phyloP scores from a whole-genome alignment of 2,329 filamentous ascomycete genomes.

The Ophiosphaerella narmari region DNA sequence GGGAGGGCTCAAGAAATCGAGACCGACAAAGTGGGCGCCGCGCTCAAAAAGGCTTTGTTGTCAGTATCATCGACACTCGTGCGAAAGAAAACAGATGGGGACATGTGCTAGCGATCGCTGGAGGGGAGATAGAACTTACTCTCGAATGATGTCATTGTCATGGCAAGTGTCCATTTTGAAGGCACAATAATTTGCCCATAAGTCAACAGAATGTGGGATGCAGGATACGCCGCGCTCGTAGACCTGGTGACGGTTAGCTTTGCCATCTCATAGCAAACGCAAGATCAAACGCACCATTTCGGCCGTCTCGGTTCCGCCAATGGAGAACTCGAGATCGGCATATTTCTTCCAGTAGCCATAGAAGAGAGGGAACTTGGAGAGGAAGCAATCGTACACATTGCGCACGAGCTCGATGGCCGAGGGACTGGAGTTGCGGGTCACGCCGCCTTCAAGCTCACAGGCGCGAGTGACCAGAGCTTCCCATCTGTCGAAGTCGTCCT shows the following conservation, averaged over 20 bases:
- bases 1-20: conserved; percentile 91
- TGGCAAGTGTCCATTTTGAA: conserved; percentile 99
- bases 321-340: conserved; percentile 95
- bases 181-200: conserved; percentile 96
- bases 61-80: conserved; percentile 10
- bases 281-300: conserved; percentile 73
- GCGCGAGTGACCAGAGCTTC: conserved; percentile 85
- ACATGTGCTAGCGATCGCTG: background rate
- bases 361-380: conserved; percentile 90
- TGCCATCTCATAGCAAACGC: background rate
- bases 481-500: conserved; percentile 94
- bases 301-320: conserved; percentile 93
- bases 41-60: conserved; percentile 82
- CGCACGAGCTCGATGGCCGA: conserved; percentile 87
- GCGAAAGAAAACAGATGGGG: background rate
- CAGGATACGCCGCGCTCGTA: conserved; percentile 95
- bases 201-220: conserved; percentile 89
- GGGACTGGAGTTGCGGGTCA: conserved; percentile 95
- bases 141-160: conserved; percentile 92
- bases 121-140: conserved; percentile 76
- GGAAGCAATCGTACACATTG: conserved; percentile 87
- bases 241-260: conserved; percentile 59
- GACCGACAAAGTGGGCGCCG: conserved; percentile 78
- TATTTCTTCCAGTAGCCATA: conserved; percentile 99
- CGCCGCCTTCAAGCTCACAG: conserved; percentile 84